Evolutionary conservation across 2,329 filamentous ascomycete species (phyloP), one percentile per base, ranked within the genome.

Genomic region (Cladorrhinum sp.): DNA sequence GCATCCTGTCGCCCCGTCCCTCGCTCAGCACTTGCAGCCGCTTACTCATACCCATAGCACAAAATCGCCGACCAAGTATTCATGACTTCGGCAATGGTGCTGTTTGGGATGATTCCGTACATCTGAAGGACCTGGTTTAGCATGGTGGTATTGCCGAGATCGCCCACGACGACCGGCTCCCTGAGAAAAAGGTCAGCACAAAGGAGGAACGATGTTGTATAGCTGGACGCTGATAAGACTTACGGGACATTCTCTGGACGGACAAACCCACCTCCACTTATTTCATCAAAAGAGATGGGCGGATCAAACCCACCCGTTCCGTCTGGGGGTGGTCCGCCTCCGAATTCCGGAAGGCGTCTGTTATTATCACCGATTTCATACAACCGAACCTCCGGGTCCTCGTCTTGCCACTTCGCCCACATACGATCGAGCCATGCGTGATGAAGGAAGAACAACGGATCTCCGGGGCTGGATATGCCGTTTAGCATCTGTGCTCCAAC

Each of bases 401-500:
- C 52, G 23, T 64, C 55, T 59, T 74, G 70, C 70, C 71, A 72
- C n/a, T 66, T 54, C 68, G 69, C 71, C 68, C 69, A 73, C 8
- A 71, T 55, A 8, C 66, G 67, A 41, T 73, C 71, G 3, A 73
- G 48, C 49, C 66, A 71, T 6, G 65, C 64, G 54, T 73, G 71
- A 50, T 73, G 71, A 2, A 72, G 62, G 48, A 68, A 73, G 58
- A 73, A 73, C 8, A 72, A 22, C 0, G 71, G 71, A 55, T 72
- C 71, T 80, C 81, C 20, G 1, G 69, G 12, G 59, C 61, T 24
- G 24, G 59, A 59, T 60, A 71, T 63, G 13, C 70, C 65, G 18
- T 59, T 48, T 16, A 32, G 50, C 59, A 65, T 62, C 50, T 67
- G 62, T 53, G 68, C 69, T 61, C 64, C 61, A 65, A 67, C 2